These are phyloP conservation scores for Phytophthora syringae DNA, from an alignment of 352 stramenopile species.

Conservation along the genomic window DNA sequence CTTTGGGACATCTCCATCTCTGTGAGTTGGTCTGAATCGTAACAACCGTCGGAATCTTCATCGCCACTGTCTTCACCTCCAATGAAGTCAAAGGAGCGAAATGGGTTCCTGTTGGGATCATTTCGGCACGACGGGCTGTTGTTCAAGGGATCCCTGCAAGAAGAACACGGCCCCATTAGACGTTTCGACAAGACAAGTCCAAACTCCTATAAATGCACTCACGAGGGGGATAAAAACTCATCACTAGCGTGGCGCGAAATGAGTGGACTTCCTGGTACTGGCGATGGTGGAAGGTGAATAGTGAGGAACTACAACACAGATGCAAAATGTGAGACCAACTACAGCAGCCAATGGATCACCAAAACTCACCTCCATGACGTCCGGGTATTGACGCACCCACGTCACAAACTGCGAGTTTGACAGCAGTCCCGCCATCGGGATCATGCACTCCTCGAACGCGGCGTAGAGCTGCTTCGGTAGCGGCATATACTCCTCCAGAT, in stretches of 20 bases:
- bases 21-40: conserved; percentile 75
- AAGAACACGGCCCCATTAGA: neutral
- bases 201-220: conserved; percentile 12
- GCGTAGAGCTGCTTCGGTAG: conserved; percentile 81
- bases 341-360: neutral
- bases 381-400: conserved; percentile 75
- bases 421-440: conserved; percentile 58
- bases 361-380: conserved; percentile 72
- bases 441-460: conserved; percentile 77
- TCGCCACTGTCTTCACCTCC: conserved; percentile 81
- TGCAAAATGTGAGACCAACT: neutral
- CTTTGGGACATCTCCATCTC: conserved; percentile 75
- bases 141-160: conserved; percentile 70
- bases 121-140: conserved; percentile 72
- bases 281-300: conserved; percentile 50
- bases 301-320: conserved; percentile 48
- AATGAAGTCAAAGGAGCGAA: conserved; percentile 85
- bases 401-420: conserved; percentile 73
- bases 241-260: conserved; percentile 45
- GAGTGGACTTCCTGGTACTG: conserved; percentile 40
- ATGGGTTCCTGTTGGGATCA: conserved; percentile 44
- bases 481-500: conserved; percentile 63
- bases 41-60: conserved; percentile 74
- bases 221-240: conserved; percentile 50
- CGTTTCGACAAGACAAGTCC: neutral